Base-by-base conservation (phyloP, 192 early-diverging fungal genomes). In the Dispira simplex region DNA sequence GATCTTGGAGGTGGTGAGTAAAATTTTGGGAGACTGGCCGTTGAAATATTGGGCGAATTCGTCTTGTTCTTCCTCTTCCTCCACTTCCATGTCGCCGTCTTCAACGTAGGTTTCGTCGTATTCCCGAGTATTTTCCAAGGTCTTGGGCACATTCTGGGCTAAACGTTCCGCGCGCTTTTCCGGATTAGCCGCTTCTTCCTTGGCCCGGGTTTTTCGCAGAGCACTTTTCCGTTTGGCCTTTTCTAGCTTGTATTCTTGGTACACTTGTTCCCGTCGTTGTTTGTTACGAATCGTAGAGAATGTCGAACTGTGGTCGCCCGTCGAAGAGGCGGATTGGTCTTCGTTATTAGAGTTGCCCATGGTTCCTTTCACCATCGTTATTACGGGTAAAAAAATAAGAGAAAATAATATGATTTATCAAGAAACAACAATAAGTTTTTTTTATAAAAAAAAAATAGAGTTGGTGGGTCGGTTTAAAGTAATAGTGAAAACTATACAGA, bases 91-190 rank as follows among this genome's bases (percentile, higher is more conserved):
- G 44, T 89, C 85, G 12, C 89, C 83, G 20, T 71, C 65, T 8
- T 77, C 76, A 10, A 97, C 90, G 39, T 96, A 81, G 1, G 94
- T 95, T 46, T 96, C 94, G 68, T 99, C 94, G 57, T 77, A 82
- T 71, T 99, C 97, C 62, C 94, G 73, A 18, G 87, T 86, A 68
- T 84, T 95, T 65, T 99, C 97, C 43, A 95, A 75, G 4, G 97
- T 99, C 59, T 84, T 79, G 8, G 93, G 92, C 18, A 92, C 83
- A 77, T 99, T 99, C 56, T 88, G 79, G 46, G 81, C 80, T 65
- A 99, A 72, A 57, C 96, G 87, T 66, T 70, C 82, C 73, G 87
- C 89, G 66, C 88, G 89, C 52, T 89, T 78, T 70, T 88, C 85
- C 6, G 95, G 95, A 70, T 92, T 83, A 44, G 78, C 81, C 5